phyloP scores from a whole-genome alignment of 2,329 filamentous ascomycete genomes.

The Cladosporium velox region DNA sequence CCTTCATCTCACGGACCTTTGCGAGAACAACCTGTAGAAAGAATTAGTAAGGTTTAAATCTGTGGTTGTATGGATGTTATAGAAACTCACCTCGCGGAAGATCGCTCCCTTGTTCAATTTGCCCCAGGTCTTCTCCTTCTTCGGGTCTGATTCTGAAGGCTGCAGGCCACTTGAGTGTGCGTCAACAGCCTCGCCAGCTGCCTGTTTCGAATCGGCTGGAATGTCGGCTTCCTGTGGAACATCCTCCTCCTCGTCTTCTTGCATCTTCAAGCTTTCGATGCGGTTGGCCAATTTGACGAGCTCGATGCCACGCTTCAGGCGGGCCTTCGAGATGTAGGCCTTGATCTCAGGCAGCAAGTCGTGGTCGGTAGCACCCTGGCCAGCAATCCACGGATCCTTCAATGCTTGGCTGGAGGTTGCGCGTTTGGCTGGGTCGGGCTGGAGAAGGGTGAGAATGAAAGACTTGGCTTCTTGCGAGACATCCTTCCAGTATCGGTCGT shows the following conservation, averaged over 20 bases:
- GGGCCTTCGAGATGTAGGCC: conserved; percentile 87
- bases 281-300: conserved; percentile 94
- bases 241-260: conserved; percentile 82
- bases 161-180: conserved; percentile 32
- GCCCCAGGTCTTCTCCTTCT: conserved; percentile 55
- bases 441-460: conserved; percentile 81
- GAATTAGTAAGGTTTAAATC: conserved; percentile 19
- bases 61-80: neutral
- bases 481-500: conserved; percentile 97
- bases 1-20: conserved; percentile 90
- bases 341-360: conserved; percentile 97
- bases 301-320: conserved; percentile 90
- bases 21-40: conserved; percentile 64
- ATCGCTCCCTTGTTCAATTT: conserved; percentile 69
- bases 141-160: conserved; percentile 31
- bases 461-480: conserved; percentile 94
- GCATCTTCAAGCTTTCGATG: conserved; percentile 90
- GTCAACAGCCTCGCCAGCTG: conserved; percentile 51
- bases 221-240: conserved; percentile 60
- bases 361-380: conserved; percentile 89
- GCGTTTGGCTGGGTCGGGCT: conserved; percentile 74
- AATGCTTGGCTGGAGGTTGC: conserved; percentile 60
- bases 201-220: conserved; percentile 62
- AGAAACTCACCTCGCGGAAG: conserved; percentile 73
- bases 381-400: conserved; percentile 71